Evolutionary conservation across 1,284 basidiomycete genomes (phyloP).

Genomic region (Fomitopsis schrenkii): DNA sequence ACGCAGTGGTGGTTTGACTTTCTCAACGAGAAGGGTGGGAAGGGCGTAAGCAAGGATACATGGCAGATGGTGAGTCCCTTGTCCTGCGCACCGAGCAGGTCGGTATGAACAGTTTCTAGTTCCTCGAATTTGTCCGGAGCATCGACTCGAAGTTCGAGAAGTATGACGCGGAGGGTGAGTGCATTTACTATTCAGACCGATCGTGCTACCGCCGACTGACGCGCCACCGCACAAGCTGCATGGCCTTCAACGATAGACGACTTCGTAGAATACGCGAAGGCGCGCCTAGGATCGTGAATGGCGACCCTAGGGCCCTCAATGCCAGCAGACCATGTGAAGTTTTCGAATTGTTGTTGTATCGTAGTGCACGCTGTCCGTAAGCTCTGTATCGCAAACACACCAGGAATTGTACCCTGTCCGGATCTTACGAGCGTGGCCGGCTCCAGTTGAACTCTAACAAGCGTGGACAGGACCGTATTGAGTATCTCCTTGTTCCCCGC

Average conservation of each 20-base stretch:
- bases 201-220: neutral
- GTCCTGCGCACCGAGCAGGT: neutral
- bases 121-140: slow-evolving; percentile 77
- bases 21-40: slow-evolving; percentile 63
- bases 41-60: slow-evolving; percentile 91
- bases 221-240: slow-evolving; percentile 46
- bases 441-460: neutral
- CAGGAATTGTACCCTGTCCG: neutral
- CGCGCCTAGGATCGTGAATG: slow-evolving; percentile 18
- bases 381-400: slow-evolving; percentile 1
- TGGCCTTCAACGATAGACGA: slow-evolving; percentile 91
- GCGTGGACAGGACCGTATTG: neutral
- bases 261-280: slow-evolving; percentile 72
- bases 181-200: neutral
- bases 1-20: slow-evolving; percentile 86
- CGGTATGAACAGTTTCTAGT: slow-evolving; percentile 37
- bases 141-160: slow-evolving; percentile 80
- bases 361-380: neutral
- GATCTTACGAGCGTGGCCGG: neutral
- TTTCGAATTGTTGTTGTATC: neutral
- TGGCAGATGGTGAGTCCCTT: slow-evolving; percentile 75
- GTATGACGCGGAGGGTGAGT: slow-evolving; percentile 83
- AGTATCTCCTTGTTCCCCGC: neutral
- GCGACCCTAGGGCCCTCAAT: neutral
- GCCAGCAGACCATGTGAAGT: neutral